Evolutionary conservation across 805 yeast genomes (phyloP).

Genomic region (Lipomyces chichibuensis): DNA sequence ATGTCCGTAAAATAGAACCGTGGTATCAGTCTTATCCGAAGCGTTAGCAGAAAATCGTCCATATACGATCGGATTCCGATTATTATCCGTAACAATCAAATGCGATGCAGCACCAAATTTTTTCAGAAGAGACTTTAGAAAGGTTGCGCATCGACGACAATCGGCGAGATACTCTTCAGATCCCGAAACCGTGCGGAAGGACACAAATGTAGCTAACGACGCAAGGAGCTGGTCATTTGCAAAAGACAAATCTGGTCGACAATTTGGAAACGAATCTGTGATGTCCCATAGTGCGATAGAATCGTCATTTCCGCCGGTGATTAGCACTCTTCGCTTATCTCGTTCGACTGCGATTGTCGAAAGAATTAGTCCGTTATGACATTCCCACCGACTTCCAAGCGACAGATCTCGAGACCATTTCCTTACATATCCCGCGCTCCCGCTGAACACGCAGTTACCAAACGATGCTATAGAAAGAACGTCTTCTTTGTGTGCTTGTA

Average conservation of each 20-base stretch:
- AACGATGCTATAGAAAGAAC: conserved; percentile 63
- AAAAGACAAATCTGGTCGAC: conserved; percentile 38
- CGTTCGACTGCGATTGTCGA: conserved; percentile 56
- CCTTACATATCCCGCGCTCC: conserved; percentile 54
- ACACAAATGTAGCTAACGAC: conserved; percentile 62
- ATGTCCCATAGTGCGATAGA: conserved; percentile 72
- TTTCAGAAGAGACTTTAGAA: conserved; percentile 61
- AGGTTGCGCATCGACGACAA: conserved; percentile 84
- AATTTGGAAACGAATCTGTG: conserved; percentile 22
- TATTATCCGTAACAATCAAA: conserved; percentile 71
- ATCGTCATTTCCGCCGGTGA: conserved; percentile 73
- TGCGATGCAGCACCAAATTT: conserved; percentile 67
- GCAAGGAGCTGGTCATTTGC: conserved; percentile 66
- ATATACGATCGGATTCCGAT: conserved; percentile 78
- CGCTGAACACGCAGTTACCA: conserved; percentile 64
- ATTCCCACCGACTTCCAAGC: conserved; percentile 52
- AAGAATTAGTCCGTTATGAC: conserved; percentile 60
- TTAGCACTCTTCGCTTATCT: conserved; percentile 51
- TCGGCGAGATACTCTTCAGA: conserved; percentile 70
- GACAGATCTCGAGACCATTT: conserved; percentile 57
- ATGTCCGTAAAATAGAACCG: conserved; percentile 88
- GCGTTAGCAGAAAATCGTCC: conserved; percentile 60
- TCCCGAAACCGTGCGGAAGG: conserved; percentile 78
- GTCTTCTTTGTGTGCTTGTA: conserved; percentile 52
- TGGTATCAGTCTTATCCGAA: conserved; percentile 31